These are phyloP conservation scores for Daedalea quercina DNA, from an alignment of 768 basidiomycete genomes.

Conservation along the genomic window DNA sequence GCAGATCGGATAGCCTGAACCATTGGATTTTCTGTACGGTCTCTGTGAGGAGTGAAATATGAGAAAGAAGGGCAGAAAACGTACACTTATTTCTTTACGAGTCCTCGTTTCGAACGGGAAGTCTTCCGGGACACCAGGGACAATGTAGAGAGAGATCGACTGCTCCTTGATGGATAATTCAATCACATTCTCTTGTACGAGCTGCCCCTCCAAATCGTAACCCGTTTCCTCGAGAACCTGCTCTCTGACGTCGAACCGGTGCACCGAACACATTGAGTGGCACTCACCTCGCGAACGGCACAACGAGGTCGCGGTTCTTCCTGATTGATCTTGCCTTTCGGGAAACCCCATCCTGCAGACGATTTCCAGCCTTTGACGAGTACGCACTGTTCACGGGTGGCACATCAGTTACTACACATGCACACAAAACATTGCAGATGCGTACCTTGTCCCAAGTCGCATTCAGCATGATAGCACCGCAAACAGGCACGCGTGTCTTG, in stretches of 20 bases:
- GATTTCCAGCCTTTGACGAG: constrained; percentile 98
- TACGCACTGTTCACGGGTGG: constrained; percentile 56
- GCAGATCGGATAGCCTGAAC: constrained; percentile 85
- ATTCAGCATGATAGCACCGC: constrained; percentile 95
- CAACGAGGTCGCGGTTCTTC: constrained; percentile 79
- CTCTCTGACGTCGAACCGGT: constrained; percentile 6
- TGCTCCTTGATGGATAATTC: constrained; percentile 88
- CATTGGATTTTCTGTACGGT: constrained; percentile 83
- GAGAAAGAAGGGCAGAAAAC: constrained; percentile 18
- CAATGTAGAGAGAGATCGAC: constrained; percentile 84
- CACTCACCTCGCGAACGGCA: constrained; percentile 82
- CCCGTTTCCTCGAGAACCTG: constrained; percentile 98
- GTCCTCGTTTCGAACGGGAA: constrained; percentile 90
- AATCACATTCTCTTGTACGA: constrained; percentile 64
- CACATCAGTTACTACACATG: background rate
- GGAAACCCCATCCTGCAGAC: constrained; percentile 97
- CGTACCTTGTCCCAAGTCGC: constrained; percentile 86
- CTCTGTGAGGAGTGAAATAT: constrained; percentile 8
- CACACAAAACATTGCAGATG: constrained; percentile 2
- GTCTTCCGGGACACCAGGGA: constrained; percentile 82
- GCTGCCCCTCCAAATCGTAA: constrained; percentile 71
- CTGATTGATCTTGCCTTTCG: constrained; percentile 99
- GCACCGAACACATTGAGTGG: background rate
- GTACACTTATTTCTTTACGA: constrained; percentile 95
- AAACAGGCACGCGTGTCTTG: constrained; percentile 95